Evolutionary conservation across 2,329 filamentous ascomycete species (phyloP), one percentile per base, ranked within the genome.

Genomic region (Clathrospora elynae): DNA sequence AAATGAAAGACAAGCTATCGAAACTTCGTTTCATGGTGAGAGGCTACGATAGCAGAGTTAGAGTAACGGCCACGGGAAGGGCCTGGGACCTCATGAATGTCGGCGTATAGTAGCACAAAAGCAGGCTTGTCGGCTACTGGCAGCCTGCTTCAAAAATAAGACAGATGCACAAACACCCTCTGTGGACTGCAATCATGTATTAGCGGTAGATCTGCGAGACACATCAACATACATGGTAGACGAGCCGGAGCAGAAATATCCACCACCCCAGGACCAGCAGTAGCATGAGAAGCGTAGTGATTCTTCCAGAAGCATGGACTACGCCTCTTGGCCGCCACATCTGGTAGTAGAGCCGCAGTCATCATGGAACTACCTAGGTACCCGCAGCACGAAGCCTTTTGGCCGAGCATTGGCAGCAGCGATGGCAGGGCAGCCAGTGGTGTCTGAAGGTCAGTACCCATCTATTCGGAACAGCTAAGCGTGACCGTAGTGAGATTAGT

Each of bases 391-490:
- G 50, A 55, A 55, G 59, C 61, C 62, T 51, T 66, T 59, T 24
- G 57, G 50, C 63, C 62, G 62, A 53, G 51, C 53, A 52, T 38
- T 50, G 51, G 47, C 51, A 49, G 38, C 23, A 32, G 40, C 33
- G 26, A 22, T 34, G 40, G 30, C 46, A 53, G 40, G 46, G 32
- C 19, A 36, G 30, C 35, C 35, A 41, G 31, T 36, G 33, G 24
- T 38, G 20, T 29, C 19, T 30, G 36, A 47, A 31, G 34, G 33
- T 32, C 35, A 46, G 43, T 34, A 12, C 9, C 51, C 64, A 62
- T 66, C 57, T 67, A 64, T 60, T 48, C 45, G 45, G 49, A 61
- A 57, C 62, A 57, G 40, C 50, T 35, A 29, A 34, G 47, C 41
- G 31, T 37, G 31, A 41, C 24, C 46, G 43, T 36, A 47, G 49